Evolutionary conservation across 176 grass and related monocot genomes (phyloP).

Genomic region (Paspalum notatum): DNA sequence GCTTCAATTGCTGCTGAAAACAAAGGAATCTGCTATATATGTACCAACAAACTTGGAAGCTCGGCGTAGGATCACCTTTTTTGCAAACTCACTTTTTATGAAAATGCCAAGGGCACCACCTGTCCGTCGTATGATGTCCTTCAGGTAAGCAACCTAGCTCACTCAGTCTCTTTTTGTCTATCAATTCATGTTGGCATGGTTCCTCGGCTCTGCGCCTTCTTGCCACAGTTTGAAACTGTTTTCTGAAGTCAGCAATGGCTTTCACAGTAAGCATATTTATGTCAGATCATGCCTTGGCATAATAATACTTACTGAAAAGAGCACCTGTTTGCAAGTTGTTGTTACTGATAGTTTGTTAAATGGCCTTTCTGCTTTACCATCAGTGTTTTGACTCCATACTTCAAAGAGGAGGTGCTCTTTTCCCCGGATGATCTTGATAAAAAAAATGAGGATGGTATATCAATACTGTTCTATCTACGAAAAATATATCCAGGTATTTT

Average conservation of each 20-base stretch:
- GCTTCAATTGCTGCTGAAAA: conserved; percentile 82
- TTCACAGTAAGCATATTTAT: conserved; percentile 11
- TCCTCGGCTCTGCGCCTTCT: not conserved
- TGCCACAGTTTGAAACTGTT: not conserved
- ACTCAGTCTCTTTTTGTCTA: not conserved
- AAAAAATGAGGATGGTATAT: conserved; percentile 93
- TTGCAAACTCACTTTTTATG: conserved; percentile 99
- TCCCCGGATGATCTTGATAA: conserved; percentile 58
- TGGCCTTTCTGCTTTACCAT: conserved; percentile 29
- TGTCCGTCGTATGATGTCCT: conserved; percentile 86
- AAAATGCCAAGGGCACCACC: conserved; percentile 75
- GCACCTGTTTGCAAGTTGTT: not conserved
- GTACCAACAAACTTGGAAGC: conserved; percentile 86
- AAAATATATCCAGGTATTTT: conserved; percentile 92
- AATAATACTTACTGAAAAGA: conserved; percentile 17
- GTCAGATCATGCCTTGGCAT: not conserved
- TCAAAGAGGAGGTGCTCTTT: conserved; percentile 87
- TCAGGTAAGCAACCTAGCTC: conserved; percentile 57
- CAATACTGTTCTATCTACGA: conserved; percentile 80
- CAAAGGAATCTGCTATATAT: conserved; percentile 94
- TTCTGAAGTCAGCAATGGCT: not conserved
- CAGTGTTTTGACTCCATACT: conserved; percentile 98
- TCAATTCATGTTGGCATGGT: not conserved
- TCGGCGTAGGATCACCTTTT: conserved; percentile 93
- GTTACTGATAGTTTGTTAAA: not conserved